phyloP scores from a whole-genome alignment of 164 flowering plant genomes.

The Warburgia ugandensis region DNA sequence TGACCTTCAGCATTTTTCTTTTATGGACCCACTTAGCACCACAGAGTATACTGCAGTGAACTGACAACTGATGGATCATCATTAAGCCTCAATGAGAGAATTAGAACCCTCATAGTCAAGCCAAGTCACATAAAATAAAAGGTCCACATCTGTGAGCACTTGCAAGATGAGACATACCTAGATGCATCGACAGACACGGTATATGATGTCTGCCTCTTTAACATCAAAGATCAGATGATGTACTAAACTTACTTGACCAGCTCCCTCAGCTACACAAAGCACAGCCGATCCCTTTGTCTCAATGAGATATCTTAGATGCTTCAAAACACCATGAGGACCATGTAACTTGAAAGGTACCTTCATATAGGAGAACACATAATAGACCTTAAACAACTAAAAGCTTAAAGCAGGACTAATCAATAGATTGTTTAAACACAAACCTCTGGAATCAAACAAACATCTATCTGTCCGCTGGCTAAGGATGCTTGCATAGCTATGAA shows the following conservation, averaged over 20 bases:
- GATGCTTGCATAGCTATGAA: conserved; percentile 95
- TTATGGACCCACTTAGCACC: too few species aligned
- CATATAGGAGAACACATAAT: neutral
- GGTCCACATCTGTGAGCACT: too few species aligned
- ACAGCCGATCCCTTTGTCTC: conserved; percentile 93
- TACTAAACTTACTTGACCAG: conserved; percentile 62
- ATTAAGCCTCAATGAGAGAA: too few species aligned
- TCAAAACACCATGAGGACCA: conserved; percentile 74
- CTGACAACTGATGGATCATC: too few species aligned
- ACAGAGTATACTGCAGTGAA: too few species aligned
- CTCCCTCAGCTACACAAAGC: conserved; percentile 90
- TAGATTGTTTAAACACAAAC: conserved; percentile 22
- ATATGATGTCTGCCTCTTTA: too few species aligned
- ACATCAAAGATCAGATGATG: too few species aligned
- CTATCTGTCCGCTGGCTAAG: conserved; percentile 89
- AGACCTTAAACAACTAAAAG: neutral
- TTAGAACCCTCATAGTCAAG: too few species aligned
- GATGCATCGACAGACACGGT: too few species aligned
- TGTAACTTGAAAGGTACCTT: conserved; percentile 71
- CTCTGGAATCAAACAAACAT: conserved; percentile 91
- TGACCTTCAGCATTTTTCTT: too few species aligned
- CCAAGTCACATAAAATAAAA: too few species aligned
- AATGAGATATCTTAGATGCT: conserved; percentile 51
- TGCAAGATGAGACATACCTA: too few species aligned
- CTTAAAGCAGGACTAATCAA: neutral